phyloP scores from a whole-genome alignment of 164 flowering plant genomes.

The Liriodendron chinense region DNA sequence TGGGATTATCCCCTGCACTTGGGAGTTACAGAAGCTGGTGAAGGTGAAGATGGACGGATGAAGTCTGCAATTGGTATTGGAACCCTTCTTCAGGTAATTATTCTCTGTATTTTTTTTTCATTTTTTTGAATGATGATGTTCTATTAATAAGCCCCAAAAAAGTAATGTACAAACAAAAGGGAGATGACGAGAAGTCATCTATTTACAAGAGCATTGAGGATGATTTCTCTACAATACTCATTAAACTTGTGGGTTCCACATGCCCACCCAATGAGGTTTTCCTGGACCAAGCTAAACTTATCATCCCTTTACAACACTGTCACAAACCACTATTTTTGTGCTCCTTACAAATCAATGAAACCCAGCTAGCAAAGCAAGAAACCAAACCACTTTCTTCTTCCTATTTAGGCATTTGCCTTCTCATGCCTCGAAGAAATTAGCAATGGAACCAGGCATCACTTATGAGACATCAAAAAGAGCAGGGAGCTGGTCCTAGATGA shows the following conservation, averaged over 20 bases:
- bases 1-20: constrained; percentile 98
- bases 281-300: background rate
- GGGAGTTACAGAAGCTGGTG: constrained; percentile 99
- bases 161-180: too few species aligned
- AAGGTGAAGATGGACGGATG: constrained; percentile 99
- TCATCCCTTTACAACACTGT: background rate
- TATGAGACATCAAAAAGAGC: background rate
- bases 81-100: constrained; percentile 86
- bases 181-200: background rate
- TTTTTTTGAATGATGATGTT: background rate
- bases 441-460: background rate
- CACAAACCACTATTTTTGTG: background rate
- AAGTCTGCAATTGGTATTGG: constrained; percentile 99
- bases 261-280: background rate
- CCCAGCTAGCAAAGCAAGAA: too few species aligned
- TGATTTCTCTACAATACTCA: background rate
- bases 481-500: background rate
- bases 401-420: too few species aligned
- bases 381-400: too few species aligned
- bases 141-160: too few species aligned
- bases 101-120: background rate
- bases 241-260: background rate
- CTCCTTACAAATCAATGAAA: too few species aligned
- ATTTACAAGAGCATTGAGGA: background rate
- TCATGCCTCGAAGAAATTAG: too few species aligned